Evolutionary conservation across 805 yeast species (phyloP), one percentile per base, ranked within the genome.

Genomic region (Metschnikowia noctiluminum): DNA sequence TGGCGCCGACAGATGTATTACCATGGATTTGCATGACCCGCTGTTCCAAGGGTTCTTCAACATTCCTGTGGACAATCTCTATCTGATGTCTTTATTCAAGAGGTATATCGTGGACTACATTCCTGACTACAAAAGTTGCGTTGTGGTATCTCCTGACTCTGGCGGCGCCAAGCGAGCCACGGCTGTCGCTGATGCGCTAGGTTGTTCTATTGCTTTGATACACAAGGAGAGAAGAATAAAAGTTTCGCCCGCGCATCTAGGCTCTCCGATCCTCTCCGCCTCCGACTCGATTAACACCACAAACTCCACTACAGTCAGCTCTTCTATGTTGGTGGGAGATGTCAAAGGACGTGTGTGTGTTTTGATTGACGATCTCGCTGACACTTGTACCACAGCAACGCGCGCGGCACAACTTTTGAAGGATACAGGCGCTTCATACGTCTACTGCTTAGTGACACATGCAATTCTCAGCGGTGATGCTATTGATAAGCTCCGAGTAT

Each of bases 81-180:
- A 89, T 65, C 88, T 94, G 42, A 85, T 87, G 63, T 97, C 97
- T 1, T 73, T 94, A 49, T 72, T 92, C 48, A 91, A 88, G 64
- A 87, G 88, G 56, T 94, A 90, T 68, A 90, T 94, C 51, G 75
- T 81, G 21, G 83, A 85, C 50, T 75, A 77, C 53, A 83, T 94
- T 48, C 92, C 95, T n/a, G 69, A 87, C 53, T 89, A 83, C 63
- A 80, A 80, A 56, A 85, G 90, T 37, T 87, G 92, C 38, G 96
- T 94, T 7, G 82, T 94, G 58, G 97, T 94, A 32, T 89, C 97
- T 1, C 99, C 99, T 0, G 99, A 94, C 69, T 94, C 97, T 21
- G 99, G 99, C 62, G 99, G 99, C 53, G 99, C 99, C 43, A 94
- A 94, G 67, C 75, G 99, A 56, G 97, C 99, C 31, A 88, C 96